These are phyloP conservation scores for Amanita inopinata DNA, from an alignment of 768 basidiomycete species.

Conservation along the genomic window DNA sequence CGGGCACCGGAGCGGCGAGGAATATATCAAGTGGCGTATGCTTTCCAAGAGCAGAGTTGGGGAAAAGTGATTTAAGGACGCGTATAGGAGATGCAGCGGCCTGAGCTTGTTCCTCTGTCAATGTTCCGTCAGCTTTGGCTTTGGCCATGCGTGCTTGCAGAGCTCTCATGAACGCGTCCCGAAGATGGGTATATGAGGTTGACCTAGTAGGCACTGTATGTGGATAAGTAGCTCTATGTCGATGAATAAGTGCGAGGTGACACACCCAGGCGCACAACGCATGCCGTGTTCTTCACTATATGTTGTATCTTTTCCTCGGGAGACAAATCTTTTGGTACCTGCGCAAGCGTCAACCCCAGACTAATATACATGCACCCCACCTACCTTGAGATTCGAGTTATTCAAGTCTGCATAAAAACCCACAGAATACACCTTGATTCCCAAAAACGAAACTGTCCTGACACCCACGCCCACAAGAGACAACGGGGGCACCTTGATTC, in stretches of 20 bases:
- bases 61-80: constrained; percentile 69
- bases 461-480: constrained; percentile 79
- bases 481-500: constrained; percentile 49
- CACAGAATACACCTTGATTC: constrained; percentile 82
- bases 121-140: constrained; percentile 37
- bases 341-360: not conserved
- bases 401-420: constrained; percentile 82
- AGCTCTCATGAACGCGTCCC: constrained; percentile 76
- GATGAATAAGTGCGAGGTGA: not conserved
- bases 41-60: constrained; percentile 58
- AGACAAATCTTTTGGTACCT: constrained; percentile 48
- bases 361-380: constrained; percentile 8
- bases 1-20: constrained; percentile 45
- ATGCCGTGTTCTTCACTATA: constrained; percentile 58
- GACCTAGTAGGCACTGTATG: constrained; percentile 64
- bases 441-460: constrained; percentile 80
- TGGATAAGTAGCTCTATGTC: not conserved
- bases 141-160: constrained; percentile 50
- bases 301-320: constrained; percentile 64
- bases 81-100: constrained; percentile 53
- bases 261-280: constrained; percentile 67
- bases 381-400: constrained; percentile 52
- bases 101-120: constrained; percentile 52
- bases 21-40: constrained; percentile 61
- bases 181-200: constrained; percentile 70